phyloP scores from a whole-genome alignment of 345 rosid genomes.

The Lepidium africanum region DNA sequence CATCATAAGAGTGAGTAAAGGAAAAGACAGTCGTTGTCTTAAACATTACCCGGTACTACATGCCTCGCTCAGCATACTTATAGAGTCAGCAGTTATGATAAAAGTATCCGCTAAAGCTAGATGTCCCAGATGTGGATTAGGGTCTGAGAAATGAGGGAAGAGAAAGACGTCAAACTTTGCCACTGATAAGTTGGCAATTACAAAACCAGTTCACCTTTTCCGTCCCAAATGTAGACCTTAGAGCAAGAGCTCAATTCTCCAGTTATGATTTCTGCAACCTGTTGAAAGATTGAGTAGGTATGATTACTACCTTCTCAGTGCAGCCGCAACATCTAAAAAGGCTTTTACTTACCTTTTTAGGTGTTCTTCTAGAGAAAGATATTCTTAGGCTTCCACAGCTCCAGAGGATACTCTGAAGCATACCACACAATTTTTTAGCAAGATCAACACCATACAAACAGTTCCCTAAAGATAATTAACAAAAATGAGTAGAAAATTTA shows the following conservation, averaged over 20 bases:
- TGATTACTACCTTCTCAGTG: background rate
- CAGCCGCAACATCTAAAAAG: background rate
- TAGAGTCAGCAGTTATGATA: conserved; percentile 87
- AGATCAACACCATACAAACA: conserved; percentile 76
- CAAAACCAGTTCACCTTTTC: conserved; percentile 43
- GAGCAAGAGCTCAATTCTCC: conserved; percentile 47
- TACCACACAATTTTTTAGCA: conserved; percentile 49
- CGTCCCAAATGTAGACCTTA: conserved; percentile 72
- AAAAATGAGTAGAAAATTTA: background rate
- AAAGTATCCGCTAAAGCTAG: conserved; percentile 93
- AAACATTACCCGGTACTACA: conserved; percentile 79
- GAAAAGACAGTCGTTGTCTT: background rate
- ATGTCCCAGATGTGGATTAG: conserved; percentile 88
- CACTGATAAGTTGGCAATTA: background rate
- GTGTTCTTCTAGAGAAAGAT: conserved; percentile 83
- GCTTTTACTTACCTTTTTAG: conserved; percentile 38
- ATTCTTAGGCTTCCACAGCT: conserved; percentile 85
- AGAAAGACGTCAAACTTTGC: background rate
- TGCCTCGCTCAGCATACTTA: conserved; percentile 96
- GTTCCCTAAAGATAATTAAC: conserved; percentile 33
- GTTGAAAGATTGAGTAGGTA: background rate
- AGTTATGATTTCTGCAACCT: conserved; percentile 51
- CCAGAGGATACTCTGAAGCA: conserved; percentile 59
- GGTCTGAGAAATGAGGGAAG: conserved; percentile 36
- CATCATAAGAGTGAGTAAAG: background rate